Conservation (phyloP, 805 yeast species). For the Hanseniaspora lindneri region DNA sequence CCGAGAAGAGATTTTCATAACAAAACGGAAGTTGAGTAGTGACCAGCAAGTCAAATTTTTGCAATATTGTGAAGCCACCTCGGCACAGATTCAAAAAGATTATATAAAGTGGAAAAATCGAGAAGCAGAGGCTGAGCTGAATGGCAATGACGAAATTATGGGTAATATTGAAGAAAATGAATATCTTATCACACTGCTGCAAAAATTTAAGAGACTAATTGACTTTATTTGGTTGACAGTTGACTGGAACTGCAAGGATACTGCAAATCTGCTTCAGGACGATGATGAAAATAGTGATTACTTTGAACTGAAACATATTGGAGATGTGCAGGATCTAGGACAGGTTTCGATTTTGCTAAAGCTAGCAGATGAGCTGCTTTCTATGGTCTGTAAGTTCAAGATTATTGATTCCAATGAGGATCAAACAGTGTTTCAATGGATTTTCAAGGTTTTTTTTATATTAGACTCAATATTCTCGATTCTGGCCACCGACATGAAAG, state of each 20-base stretch:
- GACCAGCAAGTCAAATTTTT: constrained; percentile 48
- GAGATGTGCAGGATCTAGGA: constrained; percentile 35
- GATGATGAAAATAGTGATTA: constrained; percentile 10
- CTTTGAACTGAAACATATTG: neutral
- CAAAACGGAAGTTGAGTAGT: constrained; percentile 28
- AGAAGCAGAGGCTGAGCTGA: constrained; percentile 26
- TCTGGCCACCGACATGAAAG: constrained; percentile 4
- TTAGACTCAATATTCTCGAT: constrained; percentile 33
- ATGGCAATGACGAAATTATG: constrained; percentile 19
- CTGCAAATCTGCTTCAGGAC: constrained; percentile 20
- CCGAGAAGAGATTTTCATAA: neutral
- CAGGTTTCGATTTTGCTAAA: constrained; percentile 51
- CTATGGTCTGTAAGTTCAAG: constrained; percentile 40
- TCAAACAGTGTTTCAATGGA: constrained; percentile 27
- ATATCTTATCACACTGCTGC: constrained; percentile 29
- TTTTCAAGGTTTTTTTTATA: constrained; percentile 31
- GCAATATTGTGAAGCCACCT: constrained; percentile 42
- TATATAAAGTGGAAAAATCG: constrained; percentile 31
- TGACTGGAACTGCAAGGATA: constrained; percentile 26
- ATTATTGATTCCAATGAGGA: constrained; percentile 22
- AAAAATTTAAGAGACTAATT: constrained; percentile 38
- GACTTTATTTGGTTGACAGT: constrained; percentile 56
- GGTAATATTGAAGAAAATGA: constrained; percentile 19
- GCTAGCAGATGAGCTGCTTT: constrained; percentile 56
- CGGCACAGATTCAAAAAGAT: constrained; percentile 43